These are phyloP conservation scores for Magnolia changhungtana DNA, from an alignment of 164 flowering plant species.

Conservation along the genomic window DNA sequence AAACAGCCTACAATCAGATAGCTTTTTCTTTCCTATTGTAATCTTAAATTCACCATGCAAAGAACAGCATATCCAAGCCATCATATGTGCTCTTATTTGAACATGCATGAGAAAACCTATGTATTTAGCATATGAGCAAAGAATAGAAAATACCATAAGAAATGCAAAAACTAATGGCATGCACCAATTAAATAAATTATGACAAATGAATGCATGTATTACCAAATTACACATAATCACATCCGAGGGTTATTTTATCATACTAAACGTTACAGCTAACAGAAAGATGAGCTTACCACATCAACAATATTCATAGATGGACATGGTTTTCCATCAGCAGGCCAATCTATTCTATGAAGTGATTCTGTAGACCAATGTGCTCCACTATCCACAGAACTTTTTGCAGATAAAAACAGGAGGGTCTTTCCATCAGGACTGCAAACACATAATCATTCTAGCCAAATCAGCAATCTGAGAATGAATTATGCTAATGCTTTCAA, in stretches of 20 bases:
- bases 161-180: neutral
- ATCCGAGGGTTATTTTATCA: neutral
- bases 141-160: neutral
- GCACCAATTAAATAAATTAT: neutral
- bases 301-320: constrained; percentile 46
- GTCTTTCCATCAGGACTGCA: constrained; percentile 85
- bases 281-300: constrained; percentile 55
- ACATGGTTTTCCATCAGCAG: constrained; percentile 40
- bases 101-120: neutral
- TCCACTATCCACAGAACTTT: constrained; percentile 74
- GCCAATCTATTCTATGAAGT: constrained; percentile 90
- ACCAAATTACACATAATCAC: neutral
- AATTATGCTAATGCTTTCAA: neutral
- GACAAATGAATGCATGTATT: neutral
- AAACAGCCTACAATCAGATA: too few relatives aligned
- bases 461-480: constrained; percentile 10
- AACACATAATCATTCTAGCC: neutral
- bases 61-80: neutral
- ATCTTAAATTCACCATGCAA: too few relatives aligned
- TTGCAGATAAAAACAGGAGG: constrained; percentile 78
- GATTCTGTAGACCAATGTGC: constrained; percentile 87
- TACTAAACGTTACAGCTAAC: neutral
- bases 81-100: neutral
- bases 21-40: too few relatives aligned
- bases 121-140: neutral